A percentile compares a stretch with the other conserved stretches of the same genome.
These are phyloP conservation scores for Diplodia sapinea DNA, from an alignment of 2,329 filamentous ascomycete species.

Conservation along the genomic window DNA sequence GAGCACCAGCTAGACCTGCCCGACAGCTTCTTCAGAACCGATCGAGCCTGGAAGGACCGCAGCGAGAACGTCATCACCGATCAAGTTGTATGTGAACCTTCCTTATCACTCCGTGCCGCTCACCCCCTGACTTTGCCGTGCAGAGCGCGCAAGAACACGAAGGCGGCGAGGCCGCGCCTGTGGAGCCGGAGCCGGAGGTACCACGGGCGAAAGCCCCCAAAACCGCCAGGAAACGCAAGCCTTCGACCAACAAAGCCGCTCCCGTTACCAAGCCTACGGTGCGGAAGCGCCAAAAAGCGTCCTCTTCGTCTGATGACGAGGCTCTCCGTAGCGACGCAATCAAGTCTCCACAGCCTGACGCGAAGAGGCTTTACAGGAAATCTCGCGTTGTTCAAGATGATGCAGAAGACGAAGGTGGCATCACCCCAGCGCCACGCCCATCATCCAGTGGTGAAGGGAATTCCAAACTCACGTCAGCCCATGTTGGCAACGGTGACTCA, in stretches of 20 bases:
- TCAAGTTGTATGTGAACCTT: slow-evolving; percentile 50
- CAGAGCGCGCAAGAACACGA: slow-evolving; percentile 38
- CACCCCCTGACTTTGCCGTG: slow-evolving; percentile 5
- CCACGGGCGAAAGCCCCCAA: slow-evolving; percentile 1
- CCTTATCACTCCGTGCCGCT: neutral
- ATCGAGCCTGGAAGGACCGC: slow-evolving; percentile 59
- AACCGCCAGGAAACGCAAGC: slow-evolving; percentile 14
- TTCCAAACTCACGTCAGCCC: neutral
- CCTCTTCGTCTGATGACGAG: slow-evolving; percentile 39
- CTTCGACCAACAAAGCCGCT: slow-evolving; percentile 38
- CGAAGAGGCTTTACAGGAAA: slow-evolving; percentile 31
- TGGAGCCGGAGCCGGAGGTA: slow-evolving; percentile 7
- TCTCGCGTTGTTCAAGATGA: slow-evolving; percentile 6
- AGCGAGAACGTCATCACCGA: slow-evolving; percentile 61
- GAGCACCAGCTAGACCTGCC: slow-evolving; percentile 60
- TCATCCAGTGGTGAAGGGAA: neutral
- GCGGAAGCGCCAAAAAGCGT: slow-evolving; percentile 42
- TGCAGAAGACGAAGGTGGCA: neutral
- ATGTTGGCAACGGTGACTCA: slow-evolving; percentile 15
- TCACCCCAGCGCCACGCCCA: neutral
- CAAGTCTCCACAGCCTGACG: slow-evolving; percentile 10
- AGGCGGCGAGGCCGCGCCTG: slow-evolving; percentile 35
- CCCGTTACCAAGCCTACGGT: slow-evolving; percentile 40
- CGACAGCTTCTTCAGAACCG: slow-evolving; percentile 61
- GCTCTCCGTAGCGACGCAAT: slow-evolving; percentile 31